phyloP scores from a whole-genome alignment of 805 yeast genomes.

The Wickerhamiella sergipiensis region DNA sequence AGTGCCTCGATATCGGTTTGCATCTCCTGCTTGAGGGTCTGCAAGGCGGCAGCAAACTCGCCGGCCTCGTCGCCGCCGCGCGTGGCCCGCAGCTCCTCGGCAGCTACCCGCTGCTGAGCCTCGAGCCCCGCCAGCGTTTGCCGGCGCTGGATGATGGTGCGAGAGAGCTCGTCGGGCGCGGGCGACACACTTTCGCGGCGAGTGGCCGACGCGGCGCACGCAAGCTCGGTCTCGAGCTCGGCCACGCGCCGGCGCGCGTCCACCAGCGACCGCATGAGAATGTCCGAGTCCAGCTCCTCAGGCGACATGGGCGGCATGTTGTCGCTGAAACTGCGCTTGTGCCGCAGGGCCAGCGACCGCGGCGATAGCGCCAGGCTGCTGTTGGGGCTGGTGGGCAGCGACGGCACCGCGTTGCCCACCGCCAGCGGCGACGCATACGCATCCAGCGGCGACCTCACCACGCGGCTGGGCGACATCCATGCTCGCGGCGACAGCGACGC shows the following conservation, averaged over 20 bases:
- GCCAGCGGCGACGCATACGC: neutral
- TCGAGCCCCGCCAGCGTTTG: constrained; percentile 27
- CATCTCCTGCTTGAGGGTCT: constrained; percentile 33
- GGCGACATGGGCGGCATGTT: neutral
- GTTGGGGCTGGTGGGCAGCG: neutral
- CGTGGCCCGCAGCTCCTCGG: constrained; percentile 31
- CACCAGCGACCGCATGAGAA: constrained; percentile 15
- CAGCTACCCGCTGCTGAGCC: constrained; percentile 20
- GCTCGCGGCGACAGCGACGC: neutral
- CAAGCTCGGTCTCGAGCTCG: constrained; percentile 17
- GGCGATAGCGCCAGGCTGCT: neutral
- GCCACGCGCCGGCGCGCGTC: constrained; percentile 20
- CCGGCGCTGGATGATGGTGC: constrained; percentile 17
- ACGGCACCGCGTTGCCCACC: neutral
- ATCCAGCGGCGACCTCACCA: neutral
- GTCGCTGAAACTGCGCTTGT: constrained; percentile 16
- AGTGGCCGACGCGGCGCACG: neutral
- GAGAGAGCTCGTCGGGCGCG: neutral
- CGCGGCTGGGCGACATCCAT: neutral
- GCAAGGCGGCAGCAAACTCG: constrained; percentile 34
- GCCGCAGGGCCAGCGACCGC: constrained; percentile 1
- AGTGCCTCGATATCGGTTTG: constrained; percentile 25
- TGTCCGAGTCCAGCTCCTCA: constrained; percentile 2
- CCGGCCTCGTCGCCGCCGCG: constrained; percentile 26
- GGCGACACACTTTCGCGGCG: neutral